Base-by-base conservation (phyloP, 2,329 filamentous ascomycete species). In the Colletotrichum magnum region DNA sequence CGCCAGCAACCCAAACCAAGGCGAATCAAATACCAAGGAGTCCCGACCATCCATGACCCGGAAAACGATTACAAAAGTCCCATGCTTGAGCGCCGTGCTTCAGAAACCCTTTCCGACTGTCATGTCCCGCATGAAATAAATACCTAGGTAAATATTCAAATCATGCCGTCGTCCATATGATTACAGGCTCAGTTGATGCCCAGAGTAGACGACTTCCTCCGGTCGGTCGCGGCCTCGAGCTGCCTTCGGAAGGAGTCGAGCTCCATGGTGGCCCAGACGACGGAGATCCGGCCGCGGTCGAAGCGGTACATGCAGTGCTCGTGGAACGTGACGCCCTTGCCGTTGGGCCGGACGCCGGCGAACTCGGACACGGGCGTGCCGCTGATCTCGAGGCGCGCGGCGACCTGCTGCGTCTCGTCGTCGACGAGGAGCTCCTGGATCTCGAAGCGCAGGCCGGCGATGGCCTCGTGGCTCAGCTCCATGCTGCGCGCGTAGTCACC, bases 251-350 rank as follows among this genome's bases (percentile, higher is more conserved):
- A 79, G 13, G 73, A 72, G 7, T 71, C 71, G 50, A 77, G 58
- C 61, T 80, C 79, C 54, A 80, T 73, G n/a, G 80, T 64, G 47
- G 79, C 78, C 74, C 78, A 79, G 4, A 81, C 76, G 28, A 73
- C 71, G 12, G 71, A 69, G 21, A 82, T 79, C 73, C 72, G 80
- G 5, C 78, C 79, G 1, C 66, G 73, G 15, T 75, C 70, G 43
- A 81, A 75, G 58, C 73, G 73, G 60, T 81, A 82, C 18, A 79
- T 78, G 32, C 76, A 79, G 56, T 78, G 75, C 72, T 82, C 79
- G 32, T 68, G 61, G 58, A 81, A 79, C 10, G 48, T 58, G 6
- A 80, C 77, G 4, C 54, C 18, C 12, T 73, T 74, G 10, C 77
- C 79, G 15, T 72, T 79, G 1, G 76, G 75, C 24, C 72, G 65